Evolutionary conservation across 139 green algal genomes (phyloP).

Genomic region (Medakamo hakoo): DNA sequence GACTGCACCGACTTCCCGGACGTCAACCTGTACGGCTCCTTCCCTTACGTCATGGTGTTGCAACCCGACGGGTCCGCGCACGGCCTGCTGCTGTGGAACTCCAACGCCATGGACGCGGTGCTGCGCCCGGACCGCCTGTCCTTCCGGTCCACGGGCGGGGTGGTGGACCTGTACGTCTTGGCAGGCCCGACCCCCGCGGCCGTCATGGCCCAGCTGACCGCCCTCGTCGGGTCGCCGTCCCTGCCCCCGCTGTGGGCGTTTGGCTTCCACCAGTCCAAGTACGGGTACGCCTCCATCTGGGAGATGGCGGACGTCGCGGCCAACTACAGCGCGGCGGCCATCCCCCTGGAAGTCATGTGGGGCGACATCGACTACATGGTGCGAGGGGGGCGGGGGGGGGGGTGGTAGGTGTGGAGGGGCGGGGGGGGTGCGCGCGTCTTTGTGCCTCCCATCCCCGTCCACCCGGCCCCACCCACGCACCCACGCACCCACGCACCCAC

Average conservation of each 20-base stretch:
- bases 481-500: too few relatives aligned
- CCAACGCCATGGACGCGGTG: conserved; percentile 54
- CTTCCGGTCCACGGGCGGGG: conserved; percentile 38
- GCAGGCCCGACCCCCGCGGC: conserved; percentile 37
- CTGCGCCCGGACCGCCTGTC: conserved; percentile 15
- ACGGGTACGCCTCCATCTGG: conserved; percentile 37
- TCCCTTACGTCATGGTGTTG: conserved; percentile 29
- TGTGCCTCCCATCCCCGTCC: too few relatives aligned
- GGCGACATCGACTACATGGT: conserved; percentile 62
- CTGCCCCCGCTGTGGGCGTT: conserved; percentile 54
- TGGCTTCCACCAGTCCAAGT: conserved; percentile 66
- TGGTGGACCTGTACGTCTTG: conserved; percentile 49
- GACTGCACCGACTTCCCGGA: too few relatives aligned
- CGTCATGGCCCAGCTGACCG: conserved; percentile 58
- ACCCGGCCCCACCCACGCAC: too few relatives aligned
- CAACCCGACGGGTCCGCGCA: conserved; percentile 28
- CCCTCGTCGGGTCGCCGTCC: conserved; percentile 42
- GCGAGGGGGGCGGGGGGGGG: too few relatives aligned
- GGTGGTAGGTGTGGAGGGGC: too few relatives aligned
- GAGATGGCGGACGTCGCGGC: conserved; percentile 35
- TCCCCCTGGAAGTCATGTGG: conserved; percentile 58
- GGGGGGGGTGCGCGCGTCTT: too few relatives aligned
- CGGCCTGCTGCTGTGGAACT: conserved; percentile 43
- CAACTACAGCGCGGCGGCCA: conserved; percentile 25
- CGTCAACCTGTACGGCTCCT: conserved; percentile 37